Percentiles rank a stretch among this genome's conserved stretches.
phyloP scores from a whole-genome alignment of 257 asterid species.

The Parsonsia alboflavescens region DNA sequence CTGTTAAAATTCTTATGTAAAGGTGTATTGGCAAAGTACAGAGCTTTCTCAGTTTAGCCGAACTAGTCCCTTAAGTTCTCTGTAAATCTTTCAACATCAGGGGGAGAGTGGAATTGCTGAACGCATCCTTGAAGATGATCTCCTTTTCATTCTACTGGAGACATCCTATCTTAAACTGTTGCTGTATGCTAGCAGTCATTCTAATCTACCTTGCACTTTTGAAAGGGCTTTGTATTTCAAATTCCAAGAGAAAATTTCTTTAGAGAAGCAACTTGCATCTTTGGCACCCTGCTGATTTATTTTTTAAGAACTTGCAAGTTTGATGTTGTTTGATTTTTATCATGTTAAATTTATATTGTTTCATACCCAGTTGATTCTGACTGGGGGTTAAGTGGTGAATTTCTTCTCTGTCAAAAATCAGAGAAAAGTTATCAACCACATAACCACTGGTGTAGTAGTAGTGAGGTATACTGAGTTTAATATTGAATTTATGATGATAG shows the following conservation, averaged over 20 bases:
- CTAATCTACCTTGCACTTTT: background rate
- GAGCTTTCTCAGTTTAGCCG: background rate
- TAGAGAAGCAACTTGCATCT: background rate
- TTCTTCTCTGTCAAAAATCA: background rate
- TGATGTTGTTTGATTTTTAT: background rate
- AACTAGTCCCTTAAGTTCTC: background rate
- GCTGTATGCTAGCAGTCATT: background rate
- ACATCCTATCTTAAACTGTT: background rate
- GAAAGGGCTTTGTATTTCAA: background rate
- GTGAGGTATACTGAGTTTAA: background rate
- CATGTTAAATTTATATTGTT: background rate
- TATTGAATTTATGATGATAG: background rate
- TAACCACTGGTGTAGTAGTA: background rate
- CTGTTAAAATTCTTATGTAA: background rate
- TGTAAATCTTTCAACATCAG: background rate
- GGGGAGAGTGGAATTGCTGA: background rate
- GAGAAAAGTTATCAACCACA: background rate
- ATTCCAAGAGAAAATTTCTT: background rate
- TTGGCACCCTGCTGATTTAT: background rate
- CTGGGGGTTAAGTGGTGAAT: background rate
- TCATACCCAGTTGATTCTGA: background rate
- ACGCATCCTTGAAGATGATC: background rate
- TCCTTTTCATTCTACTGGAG: background rate
- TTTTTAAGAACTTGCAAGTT: background rate
- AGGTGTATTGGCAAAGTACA: background rate